These are phyloP conservation scores for Rosa lucieae DNA, from an alignment of 306 rosid genomes.

Conservation along the genomic window DNA sequence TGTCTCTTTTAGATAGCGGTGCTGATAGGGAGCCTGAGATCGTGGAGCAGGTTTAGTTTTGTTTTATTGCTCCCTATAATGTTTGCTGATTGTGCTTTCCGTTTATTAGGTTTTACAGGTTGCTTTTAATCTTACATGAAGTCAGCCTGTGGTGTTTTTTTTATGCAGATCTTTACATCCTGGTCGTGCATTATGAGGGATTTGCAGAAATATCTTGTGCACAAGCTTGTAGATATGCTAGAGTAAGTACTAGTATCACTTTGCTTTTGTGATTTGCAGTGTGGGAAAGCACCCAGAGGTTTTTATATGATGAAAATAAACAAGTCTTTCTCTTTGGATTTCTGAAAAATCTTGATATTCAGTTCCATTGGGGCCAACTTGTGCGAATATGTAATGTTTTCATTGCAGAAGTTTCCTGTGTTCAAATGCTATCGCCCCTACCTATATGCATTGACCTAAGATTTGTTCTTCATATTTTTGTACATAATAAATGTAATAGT, in stretches of 20 bases:
- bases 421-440: no score
- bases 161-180: slow-evolving; percentile 72
- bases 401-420: background rate
- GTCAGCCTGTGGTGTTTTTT: slow-evolving; percentile 18
- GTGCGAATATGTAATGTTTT: background rate
- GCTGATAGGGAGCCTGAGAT: slow-evolving; percentile 88
- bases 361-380: background rate
- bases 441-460: no score
- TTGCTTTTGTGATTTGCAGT: slow-evolving; percentile 10
- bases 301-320: background rate
- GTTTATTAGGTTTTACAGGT: background rate
- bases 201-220: slow-evolving; percentile 71
- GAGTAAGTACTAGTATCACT: slow-evolving; percentile 53
- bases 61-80: background rate
- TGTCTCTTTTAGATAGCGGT: slow-evolving; percentile 73
- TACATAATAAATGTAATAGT: no score
- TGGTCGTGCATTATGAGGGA: slow-evolving; percentile 85
- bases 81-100: slow-evolving; percentile 4
- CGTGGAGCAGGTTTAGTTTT: slow-evolving; percentile 70
- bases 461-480: no score
- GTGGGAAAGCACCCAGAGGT: background rate
- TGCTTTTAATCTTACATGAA: slow-evolving; percentile 6
- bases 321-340: background rate
- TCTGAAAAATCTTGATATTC: background rate
- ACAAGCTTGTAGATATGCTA: slow-evolving; percentile 52